Evolutionary conservation across 306 rosid species (phyloP).

Genomic region (Pachyrhizus erosus): DNA sequence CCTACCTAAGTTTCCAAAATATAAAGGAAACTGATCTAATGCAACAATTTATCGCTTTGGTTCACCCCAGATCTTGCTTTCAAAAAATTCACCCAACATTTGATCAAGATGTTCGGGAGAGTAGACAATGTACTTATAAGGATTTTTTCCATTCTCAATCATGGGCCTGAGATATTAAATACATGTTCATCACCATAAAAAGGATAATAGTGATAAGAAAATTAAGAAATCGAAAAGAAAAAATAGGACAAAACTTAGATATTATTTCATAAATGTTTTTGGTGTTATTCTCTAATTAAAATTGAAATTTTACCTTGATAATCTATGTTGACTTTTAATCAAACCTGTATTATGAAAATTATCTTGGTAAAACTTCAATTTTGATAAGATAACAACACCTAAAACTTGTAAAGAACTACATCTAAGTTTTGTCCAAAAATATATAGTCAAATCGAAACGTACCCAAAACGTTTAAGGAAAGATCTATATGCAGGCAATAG

Average conservation of each 20-base stretch:
- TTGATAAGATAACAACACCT: not conserved
- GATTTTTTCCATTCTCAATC: conserved; percentile 89
- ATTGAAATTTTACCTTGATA: not conserved
- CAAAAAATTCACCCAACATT: conserved; percentile 88
- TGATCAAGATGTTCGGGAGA: conserved; percentile 77
- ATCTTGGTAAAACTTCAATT: not conserved
- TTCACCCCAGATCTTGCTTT: conserved; percentile 86
- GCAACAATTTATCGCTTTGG: conserved; percentile 69
- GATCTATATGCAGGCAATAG: conserved; percentile 95
- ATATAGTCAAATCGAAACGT: conserved; percentile 27
- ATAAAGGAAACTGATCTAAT: not conserved
- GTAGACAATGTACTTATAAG: conserved; percentile 73
- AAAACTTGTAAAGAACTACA: not conserved
- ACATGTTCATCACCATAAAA: not conserved
- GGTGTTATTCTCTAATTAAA: not conserved
- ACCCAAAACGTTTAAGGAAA: conserved; percentile 87
- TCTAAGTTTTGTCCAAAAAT: not conserved
- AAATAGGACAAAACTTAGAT: not conserved
- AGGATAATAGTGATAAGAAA: not conserved
- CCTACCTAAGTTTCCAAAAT: conserved; percentile 24
- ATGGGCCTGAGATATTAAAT: conserved; percentile 68
- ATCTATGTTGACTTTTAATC: not conserved
- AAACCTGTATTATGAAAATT: not conserved
- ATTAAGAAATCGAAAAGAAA: not conserved
- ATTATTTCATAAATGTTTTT: not conserved